phyloP scores from a whole-genome alignment of 805 yeast genomes.

The Wickerhamiella australiensis region DNA sequence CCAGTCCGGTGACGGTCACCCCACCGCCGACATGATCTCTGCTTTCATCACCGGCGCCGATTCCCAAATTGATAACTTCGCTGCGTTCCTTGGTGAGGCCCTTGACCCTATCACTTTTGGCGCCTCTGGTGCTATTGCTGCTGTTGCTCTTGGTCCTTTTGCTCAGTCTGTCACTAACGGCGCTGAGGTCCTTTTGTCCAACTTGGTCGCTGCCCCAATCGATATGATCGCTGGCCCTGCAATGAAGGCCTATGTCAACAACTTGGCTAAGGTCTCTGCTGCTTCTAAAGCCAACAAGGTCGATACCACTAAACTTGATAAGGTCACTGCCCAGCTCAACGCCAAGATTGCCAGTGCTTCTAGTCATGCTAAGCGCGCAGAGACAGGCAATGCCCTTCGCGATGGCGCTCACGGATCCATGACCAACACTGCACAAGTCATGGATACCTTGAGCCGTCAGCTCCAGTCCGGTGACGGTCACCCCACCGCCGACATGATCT shows the following conservation, averaged over 20 bases:
- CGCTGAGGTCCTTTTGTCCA: conserved; percentile 25
- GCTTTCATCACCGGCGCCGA: conserved; percentile 27
- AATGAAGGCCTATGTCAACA: conserved; percentile 17
- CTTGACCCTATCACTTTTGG: conserved; percentile 22
- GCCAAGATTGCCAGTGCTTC: conserved; percentile 16
- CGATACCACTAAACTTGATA: conserved; percentile 11
- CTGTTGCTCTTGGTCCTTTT: conserved; percentile 23
- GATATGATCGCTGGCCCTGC: conserved; percentile 23
- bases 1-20: conserved; percentile 19
- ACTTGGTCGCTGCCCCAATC: conserved; percentile 21
- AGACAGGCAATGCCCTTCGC: conserved; percentile 15
- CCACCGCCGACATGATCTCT: conserved; percentile 18
- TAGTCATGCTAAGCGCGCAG: conserved; percentile 14
- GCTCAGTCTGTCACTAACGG: conserved; percentile 27
- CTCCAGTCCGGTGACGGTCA: conserved; percentile 18
- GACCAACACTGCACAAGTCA: conserved; percentile 18
- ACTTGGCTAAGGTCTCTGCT: conserved; percentile 18
- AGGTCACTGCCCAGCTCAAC: conserved; percentile 6
- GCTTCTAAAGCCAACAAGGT: conserved; percentile 19
- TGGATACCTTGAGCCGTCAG: conserved; percentile 19
- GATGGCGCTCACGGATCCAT: conserved; percentile 18
- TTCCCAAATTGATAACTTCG: conserved; percentile 27
- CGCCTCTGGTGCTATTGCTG: conserved; percentile 21
- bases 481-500: conserved; percentile 19
- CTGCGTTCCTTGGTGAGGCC: conserved; percentile 19